A percentile compares a stretch with the other conserved stretches of the same genome.
phyloP scores from a whole-genome alignment of 768 basidiomycete genomes.

The Mycena latifolia region DNA sequence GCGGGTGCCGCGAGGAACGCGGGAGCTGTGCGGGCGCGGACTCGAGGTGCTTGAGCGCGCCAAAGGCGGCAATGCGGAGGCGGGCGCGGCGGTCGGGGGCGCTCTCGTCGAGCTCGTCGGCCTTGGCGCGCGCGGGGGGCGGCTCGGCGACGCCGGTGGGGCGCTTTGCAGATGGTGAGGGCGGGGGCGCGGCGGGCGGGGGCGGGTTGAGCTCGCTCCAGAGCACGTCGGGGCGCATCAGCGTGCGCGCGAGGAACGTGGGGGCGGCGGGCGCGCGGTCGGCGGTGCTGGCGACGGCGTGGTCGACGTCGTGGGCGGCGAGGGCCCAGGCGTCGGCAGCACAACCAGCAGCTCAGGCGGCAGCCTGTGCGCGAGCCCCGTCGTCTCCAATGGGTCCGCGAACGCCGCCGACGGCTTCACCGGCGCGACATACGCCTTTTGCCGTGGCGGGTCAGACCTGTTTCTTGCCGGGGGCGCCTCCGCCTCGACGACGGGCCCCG shows the following conservation, averaged over 20 bases:
- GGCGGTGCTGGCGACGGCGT: slow-evolving; percentile 57
- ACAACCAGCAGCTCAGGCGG: slow-evolving; percentile 89
- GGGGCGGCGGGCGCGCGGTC: slow-evolving; percentile 46
- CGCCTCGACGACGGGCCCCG: slow-evolving; percentile 52
- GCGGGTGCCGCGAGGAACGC: slow-evolving; percentile 60
- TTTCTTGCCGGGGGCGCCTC: too few species aligned
- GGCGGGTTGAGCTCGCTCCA: slow-evolving; percentile 74
- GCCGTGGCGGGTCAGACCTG: slow-evolving; percentile 76
- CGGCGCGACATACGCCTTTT: slow-evolving; percentile 91
- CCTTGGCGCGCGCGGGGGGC: slow-evolving; percentile 49
- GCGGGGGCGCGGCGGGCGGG: slow-evolving; percentile 51
- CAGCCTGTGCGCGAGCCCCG: slow-evolving; percentile 78
- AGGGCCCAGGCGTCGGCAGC: slow-evolving; percentile 82
- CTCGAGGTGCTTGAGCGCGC: slow-evolving; percentile 66
- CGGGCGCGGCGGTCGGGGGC: slow-evolving; percentile 79
- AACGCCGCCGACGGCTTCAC: slow-evolving; percentile 79
- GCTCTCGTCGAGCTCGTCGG: slow-evolving; percentile 77
- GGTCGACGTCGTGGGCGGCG: slow-evolving; percentile 78
- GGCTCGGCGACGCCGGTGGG: slow-evolving; percentile 20
- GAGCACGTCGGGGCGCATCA: slow-evolving; percentile 72
- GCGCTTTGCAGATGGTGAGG: slow-evolving; percentile 31
- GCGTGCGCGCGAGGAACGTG: slow-evolving; percentile 63
- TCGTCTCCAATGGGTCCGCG: slow-evolving; percentile 89
- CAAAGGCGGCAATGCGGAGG: slow-evolving; percentile 77
- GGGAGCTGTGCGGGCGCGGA: slow-evolving; percentile 20